Conservation (phyloP, 106 monocot species). For the Dioscorea dumetorum region DNA sequence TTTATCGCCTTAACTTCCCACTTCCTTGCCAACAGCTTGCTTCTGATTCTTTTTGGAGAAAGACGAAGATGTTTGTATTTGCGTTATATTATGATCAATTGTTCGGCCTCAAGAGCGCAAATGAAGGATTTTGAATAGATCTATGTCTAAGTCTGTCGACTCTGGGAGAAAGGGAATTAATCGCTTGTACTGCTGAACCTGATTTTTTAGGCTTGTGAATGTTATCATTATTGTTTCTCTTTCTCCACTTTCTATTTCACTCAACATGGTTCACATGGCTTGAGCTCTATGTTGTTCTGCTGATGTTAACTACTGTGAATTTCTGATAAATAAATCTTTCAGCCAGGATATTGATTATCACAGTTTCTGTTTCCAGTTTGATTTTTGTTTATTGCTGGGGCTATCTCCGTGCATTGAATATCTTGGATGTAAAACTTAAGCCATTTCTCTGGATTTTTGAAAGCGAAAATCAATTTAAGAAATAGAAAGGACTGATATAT, state of each 20-base stretch:
- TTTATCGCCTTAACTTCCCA: slow-evolving; percentile 16
- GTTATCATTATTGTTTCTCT: slow-evolving; percentile 25
- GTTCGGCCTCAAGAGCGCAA: slow-evolving; percentile 18
- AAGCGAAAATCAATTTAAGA: too few relatives aligned
- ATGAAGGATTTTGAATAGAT: slow-evolving; percentile 19
- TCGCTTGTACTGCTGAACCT: slow-evolving; percentile 12
- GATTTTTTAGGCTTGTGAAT: slow-evolving; percentile 24
- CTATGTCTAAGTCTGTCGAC: neutral
- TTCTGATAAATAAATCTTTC: too few relatives aligned
- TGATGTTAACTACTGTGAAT: too few relatives aligned
- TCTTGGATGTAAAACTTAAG: too few relatives aligned
- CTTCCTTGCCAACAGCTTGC: slow-evolving; percentile 23
- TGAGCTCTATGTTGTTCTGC: too few relatives aligned
- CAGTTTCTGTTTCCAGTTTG: too few relatives aligned
- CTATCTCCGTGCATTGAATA: too few relatives aligned
- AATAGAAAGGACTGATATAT: too few relatives aligned
- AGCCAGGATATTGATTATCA: too few relatives aligned
- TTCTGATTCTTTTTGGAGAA: slow-evolving; percentile 34
- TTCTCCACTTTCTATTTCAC: neutral
- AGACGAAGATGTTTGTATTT: slow-evolving; percentile 7
- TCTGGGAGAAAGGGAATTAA: neutral
- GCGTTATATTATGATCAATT: slow-evolving; percentile 7
- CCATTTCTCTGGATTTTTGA: too few relatives aligned
- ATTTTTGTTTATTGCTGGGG: too few relatives aligned
- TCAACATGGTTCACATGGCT: too few relatives aligned